Evolutionary conservation across 1,284 basidiomycete species (phyloP).

Genomic region (Phellopilus nigrolimitatus): DNA sequence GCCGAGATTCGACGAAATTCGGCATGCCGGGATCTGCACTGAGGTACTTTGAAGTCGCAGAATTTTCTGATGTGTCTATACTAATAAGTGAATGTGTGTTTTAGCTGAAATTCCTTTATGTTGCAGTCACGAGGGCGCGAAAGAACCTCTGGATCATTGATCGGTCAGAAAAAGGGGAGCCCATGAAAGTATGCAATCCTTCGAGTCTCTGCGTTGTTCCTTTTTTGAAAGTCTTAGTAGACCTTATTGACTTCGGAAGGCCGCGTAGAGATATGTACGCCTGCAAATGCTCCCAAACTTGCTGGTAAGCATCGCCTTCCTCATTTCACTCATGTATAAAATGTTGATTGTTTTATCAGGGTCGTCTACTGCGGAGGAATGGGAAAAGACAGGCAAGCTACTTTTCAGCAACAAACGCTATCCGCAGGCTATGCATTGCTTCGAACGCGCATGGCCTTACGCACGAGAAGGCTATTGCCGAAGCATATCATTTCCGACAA

Average conservation of each 20-base stretch:
- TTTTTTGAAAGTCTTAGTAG: conserved; percentile 28
- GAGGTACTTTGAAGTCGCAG: conserved; percentile 38
- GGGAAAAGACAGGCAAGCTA: conserved; percentile 45
- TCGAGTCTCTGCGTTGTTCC: neutral
- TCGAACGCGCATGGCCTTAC: conserved; percentile 44
- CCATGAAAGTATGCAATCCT: conserved; percentile 49
- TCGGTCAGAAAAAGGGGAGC: conserved; percentile 47
- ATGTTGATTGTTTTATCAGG: conserved; percentile 17
- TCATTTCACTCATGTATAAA: neutral
- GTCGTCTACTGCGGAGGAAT: conserved; percentile 46
- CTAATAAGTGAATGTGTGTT: conserved; percentile 8
- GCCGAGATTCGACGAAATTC: conserved; percentile 48
- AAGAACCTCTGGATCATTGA: conserved; percentile 68
- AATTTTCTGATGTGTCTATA: conserved; percentile 6
- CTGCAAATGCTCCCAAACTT: conserved; percentile 41
- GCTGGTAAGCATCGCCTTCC: conserved; percentile 28
- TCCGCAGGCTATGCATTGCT: conserved; percentile 57
- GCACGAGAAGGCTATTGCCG: conserved; percentile 42
- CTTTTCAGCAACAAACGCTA: conserved; percentile 55
- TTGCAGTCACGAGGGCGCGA: conserved; percentile 64
- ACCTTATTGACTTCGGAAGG: conserved; percentile 42
- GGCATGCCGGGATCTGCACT: conserved; percentile 53
- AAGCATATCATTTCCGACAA: conserved; percentile 42
- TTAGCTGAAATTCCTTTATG: conserved; percentile 64
- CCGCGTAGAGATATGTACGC: conserved; percentile 40